Evolutionary conservation across 2,329 filamentous ascomycete genomes (phyloP).

Genomic region (Colletotrichum agaves): DNA sequence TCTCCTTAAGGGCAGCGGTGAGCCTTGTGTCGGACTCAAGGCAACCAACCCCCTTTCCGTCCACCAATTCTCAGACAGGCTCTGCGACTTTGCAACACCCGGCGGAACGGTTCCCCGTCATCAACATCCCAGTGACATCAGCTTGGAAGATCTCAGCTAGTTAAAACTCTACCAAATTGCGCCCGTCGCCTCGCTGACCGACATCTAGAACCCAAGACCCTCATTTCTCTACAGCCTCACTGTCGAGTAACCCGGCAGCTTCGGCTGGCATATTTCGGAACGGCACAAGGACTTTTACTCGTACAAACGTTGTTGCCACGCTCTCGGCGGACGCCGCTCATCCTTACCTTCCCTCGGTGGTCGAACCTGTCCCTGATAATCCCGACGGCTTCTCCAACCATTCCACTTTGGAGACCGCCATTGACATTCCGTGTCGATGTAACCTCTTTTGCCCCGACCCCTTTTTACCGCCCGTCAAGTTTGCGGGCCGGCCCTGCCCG

Average conservation of each 20-base stretch:
- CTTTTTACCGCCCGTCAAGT: constrained; percentile 11
- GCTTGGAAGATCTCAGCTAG: constrained; percentile 2
- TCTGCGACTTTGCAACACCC: constrained; percentile 19
- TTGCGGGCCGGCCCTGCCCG: constrained; percentile 33
- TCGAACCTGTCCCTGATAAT: constrained; percentile 13
- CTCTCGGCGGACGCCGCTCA: not conserved
- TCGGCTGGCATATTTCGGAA: not conserved
- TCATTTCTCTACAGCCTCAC: constrained; percentile 10
- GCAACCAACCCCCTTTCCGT: constrained; percentile 15
- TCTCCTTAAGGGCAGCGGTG: constrained; percentile 16
- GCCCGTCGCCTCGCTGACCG: not conserved
- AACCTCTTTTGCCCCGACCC: not conserved
- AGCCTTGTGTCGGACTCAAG: constrained; percentile 9
- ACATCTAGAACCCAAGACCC: not conserved
- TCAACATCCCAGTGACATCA: constrained; percentile 28
- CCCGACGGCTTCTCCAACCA: constrained; percentile 7
- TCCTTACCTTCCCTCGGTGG: not conserved
- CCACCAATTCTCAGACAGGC: constrained; percentile 26
- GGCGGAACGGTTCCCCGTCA: constrained; percentile 31
- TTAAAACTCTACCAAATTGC: not conserved
- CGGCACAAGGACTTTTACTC: constrained; percentile 2
- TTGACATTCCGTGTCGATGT: constrained; percentile 2
- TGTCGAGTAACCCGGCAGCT: not conserved
- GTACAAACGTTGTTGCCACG: not conserved
- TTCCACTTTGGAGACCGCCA: constrained; percentile 20